Evolutionary conservation across 805 yeast species (phyloP), one percentile per base, ranked within the genome.

Genomic region (Diddensiella caesifluorescens): DNA sequence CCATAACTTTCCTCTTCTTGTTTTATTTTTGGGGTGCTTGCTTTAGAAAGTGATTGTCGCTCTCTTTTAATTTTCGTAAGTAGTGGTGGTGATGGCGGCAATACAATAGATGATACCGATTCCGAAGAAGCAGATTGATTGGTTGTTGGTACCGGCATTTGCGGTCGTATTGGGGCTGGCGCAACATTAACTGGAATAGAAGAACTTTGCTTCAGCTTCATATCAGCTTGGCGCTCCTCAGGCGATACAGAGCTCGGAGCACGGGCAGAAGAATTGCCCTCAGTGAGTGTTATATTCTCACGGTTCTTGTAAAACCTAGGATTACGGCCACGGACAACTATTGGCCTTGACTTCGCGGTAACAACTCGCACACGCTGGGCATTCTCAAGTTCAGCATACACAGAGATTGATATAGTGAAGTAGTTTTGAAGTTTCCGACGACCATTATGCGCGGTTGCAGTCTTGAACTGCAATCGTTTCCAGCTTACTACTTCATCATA

Each of bases 261-360:
- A 13, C 19, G 7, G 15, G 19, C 32, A 7, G 32, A 29, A 13
- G 32, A 7, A 6, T 13, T 13, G 15, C 32, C 32, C 6, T 29
- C 32, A 13, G 19, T 29, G 16, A 77, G 68, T 38, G 69, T 52
- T 16, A 74, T 57, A 51, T 75, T 79, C 37, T 73, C 70, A 42
- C 77, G 60, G 43, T 73, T 75, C 25, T 69, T 67, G 51, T 76
- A 77, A 47, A 77, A 77, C n/a, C 75, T 67, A 2, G 83, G 82
- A 49, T 77, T 77, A 39, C 82, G 57, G 2, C 83, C 83, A 47
- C 83, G 58, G 5, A 77, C 82, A 10, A 74, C 73, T 3, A 77
- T 70, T 1, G 79, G 79, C 25, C 69, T 51, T 0, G 68, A 60
- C 28, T 51, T 48, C n/a, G 62, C 46, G 2, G 35, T 43, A 16